These are phyloP conservation scores for Cadophora sp. DNA, from an alignment of 2,329 filamentous ascomycete species.

Conservation along the genomic window DNA sequence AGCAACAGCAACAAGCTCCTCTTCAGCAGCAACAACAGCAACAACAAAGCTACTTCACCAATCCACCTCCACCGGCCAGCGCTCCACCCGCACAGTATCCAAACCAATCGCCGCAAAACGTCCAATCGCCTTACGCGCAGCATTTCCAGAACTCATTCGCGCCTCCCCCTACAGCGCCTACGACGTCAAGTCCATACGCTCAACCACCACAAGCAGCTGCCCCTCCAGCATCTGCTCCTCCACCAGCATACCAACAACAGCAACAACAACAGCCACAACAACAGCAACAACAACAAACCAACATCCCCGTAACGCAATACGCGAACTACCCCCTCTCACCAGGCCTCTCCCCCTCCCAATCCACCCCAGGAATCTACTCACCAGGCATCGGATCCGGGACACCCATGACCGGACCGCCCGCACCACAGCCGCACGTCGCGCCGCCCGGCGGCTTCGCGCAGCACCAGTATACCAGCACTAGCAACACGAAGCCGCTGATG, in stretches of 20 bases:
- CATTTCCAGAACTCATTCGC: slow-evolving; percentile 40
- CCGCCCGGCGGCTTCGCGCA: slow-evolving; percentile 63
- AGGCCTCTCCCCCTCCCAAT: slow-evolving; percentile 48
- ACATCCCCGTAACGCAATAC: slow-evolving; percentile 49
- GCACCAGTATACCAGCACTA: slow-evolving; percentile 53
- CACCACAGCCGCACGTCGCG: slow-evolving; percentile 34
- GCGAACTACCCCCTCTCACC: slow-evolving; percentile 55
- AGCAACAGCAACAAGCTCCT: slow-evolving; percentile 20
- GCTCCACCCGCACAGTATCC: slow-evolving; percentile 28
- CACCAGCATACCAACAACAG: slow-evolving; percentile 33
- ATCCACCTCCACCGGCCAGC: slow-evolving; percentile 40
- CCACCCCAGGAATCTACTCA: slow-evolving; percentile 46
- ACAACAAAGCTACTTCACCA: slow-evolving; percentile 48
- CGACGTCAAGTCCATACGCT: slow-evolving; percentile 34
- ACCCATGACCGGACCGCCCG: slow-evolving; percentile 13
- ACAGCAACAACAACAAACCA: slow-evolving; percentile 22
- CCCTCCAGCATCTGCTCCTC: slow-evolving; percentile 26
- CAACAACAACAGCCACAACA: slow-evolving; percentile 26
- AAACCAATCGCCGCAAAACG: slow-evolving; percentile 29
- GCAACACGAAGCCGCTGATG: slow-evolving; percentile 45
- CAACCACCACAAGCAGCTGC: slow-evolving; percentile 33
- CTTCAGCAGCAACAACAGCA: slow-evolving; percentile 24
- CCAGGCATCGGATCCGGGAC: slow-evolving; percentile 20
- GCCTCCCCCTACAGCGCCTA: slow-evolving; percentile 36
- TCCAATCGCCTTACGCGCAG: slow-evolving; percentile 38